Percentiles rank a stretch among this genome's conserved stretches.
phyloP scores from a whole-genome alignment of 805 yeast species.

The Diddensiella caesifluorescens region DNA sequence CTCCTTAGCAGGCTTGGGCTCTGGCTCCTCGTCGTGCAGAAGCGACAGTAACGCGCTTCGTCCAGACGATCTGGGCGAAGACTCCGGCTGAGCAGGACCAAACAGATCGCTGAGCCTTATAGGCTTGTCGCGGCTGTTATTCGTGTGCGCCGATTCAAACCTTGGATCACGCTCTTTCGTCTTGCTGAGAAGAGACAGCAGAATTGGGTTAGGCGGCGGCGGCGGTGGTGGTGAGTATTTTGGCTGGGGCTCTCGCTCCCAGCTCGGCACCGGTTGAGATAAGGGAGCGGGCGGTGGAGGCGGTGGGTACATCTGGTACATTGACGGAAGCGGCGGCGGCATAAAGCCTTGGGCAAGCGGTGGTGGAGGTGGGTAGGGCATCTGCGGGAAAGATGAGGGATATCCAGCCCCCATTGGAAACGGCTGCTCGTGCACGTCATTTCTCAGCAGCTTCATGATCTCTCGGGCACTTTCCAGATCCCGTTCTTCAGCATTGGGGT shows the following conservation, averaged over 20 bases:
- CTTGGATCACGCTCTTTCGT: slow-evolving; percentile 6
- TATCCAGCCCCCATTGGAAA: slow-evolving; percentile 6
- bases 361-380: slow-evolving; percentile 4
- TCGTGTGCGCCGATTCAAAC: slow-evolving; percentile 7
- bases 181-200: slow-evolving; percentile 21
- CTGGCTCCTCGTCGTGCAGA: slow-evolving; percentile 1
- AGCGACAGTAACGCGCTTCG: slow-evolving; percentile 11
- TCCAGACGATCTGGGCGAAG: slow-evolving; percentile 2
- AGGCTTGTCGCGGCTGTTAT: slow-evolving; percentile 5
- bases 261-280: neutral
- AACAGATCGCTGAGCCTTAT: slow-evolving; percentile 11
- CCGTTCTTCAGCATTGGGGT: slow-evolving; percentile 8
- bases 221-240: slow-evolving; percentile 15
- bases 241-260: neutral
- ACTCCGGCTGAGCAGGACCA: neutral
- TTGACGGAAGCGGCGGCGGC: slow-evolving; percentile 7
- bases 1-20: too few relatives aligned
- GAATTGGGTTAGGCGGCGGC: slow-evolving; percentile 23
- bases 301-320: slow-evolving; percentile 9
- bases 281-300: slow-evolving; percentile 15
- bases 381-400: slow-evolving; percentile 7
- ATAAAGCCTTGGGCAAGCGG: slow-evolving; percentile 5
- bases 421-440: slow-evolving; percentile 19
- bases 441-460: slow-evolving; percentile 27
- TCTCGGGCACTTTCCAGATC: slow-evolving; percentile 29